Base-by-base conservation (phyloP, 345 rosid genomes). In the Boechera retrofracta region DNA sequence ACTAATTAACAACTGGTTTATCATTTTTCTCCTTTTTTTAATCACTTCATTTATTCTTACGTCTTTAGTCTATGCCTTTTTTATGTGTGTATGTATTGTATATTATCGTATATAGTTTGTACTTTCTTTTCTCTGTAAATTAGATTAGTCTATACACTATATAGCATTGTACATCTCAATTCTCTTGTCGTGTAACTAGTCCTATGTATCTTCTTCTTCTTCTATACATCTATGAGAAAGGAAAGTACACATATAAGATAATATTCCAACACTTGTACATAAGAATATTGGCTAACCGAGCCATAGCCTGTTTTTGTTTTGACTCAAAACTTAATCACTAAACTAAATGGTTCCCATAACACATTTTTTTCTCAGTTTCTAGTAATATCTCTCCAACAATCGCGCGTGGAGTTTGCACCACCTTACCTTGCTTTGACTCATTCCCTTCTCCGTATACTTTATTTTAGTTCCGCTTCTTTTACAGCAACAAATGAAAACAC, bases 1-100 rank as follows among this genome's bases (percentile, higher is more conserved):
- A n/a, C 53, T 48, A 62, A 56, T 56, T 69, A 70, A 60, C 79
- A 54, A 67, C 60, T 74, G 71, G 52, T 71, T 56, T 71, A 61
- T n/a, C 12, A 49, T 56, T 53, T 68, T 5, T 39, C 33, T 38
- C 31, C 58, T 56, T 73, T 29, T 28, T 54, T 36, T 63, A 70
- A 70, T 57, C 64, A 53, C 63, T 39, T 28, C 54, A 9, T 52
- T 52, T 63, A 52, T 44, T 32, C 36, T 65, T 56, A 47, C 49
- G 72, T 47, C 31, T 65, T 38, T 39, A 28, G 47, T 56, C 26
- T 44, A 13, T 65, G 48, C 7, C 24, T 21, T 21, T 21, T 21
- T 21, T 21, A 21, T 21, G 54, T 12, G 31, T 39, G 0, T 24
- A 7, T 36, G 41, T 36, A 2, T 36, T 55, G 3, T 11, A 54